Evolutionary conservation across 805 yeast genomes (phyloP).

Genomic region (Ogataea zsoltii): DNA sequence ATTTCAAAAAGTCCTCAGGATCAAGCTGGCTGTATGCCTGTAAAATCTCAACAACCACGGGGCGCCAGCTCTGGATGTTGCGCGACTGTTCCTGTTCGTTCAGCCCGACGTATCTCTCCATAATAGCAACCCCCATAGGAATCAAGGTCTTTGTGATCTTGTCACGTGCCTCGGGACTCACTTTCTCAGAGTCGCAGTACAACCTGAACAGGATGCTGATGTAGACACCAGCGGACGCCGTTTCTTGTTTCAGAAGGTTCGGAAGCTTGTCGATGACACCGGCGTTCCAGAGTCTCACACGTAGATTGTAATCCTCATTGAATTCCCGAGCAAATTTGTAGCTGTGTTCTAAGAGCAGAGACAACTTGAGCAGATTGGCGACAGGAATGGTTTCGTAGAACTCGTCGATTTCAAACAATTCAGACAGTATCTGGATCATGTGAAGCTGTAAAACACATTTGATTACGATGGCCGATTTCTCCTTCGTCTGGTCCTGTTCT

Average conservation of each 20-base stretch:
- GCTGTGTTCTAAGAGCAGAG: slow-evolving; percentile 62
- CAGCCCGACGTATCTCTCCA: slow-evolving; percentile 66
- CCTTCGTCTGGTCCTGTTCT: slow-evolving; percentile 47
- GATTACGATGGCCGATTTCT: slow-evolving; percentile 77
- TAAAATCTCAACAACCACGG: slow-evolving; percentile 85
- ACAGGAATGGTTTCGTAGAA: slow-evolving; percentile 74
- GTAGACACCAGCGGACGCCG: slow-evolving; percentile 84
- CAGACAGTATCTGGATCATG: slow-evolving; percentile 84
- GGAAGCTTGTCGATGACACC: slow-evolving; percentile 93
- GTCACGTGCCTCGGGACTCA: slow-evolving; percentile 45
- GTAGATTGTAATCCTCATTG: slow-evolving; percentile 82
- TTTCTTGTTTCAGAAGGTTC: slow-evolving; percentile 87
- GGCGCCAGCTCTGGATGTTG: slow-evolving; percentile 83
- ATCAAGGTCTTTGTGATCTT: slow-evolving; percentile 55
- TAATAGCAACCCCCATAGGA: slow-evolving; percentile 70
- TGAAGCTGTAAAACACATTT: slow-evolving; percentile 89
- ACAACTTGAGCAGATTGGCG: slow-evolving; percentile 56
- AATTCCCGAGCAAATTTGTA: slow-evolving; percentile 83
- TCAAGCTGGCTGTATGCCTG: slow-evolving; percentile 81
- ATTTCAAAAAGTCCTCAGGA: slow-evolving; percentile 62
- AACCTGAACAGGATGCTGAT: slow-evolving; percentile 77
- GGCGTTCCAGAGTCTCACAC: slow-evolving; percentile 88
- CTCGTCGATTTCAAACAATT: slow-evolving; percentile 66
- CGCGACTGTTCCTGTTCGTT: slow-evolving; percentile 80
- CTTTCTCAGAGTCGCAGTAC: slow-evolving; percentile 64